Conservation (phyloP, 1,284 basidiomycete genomes). For the Boletus semigastroideus region DNA sequence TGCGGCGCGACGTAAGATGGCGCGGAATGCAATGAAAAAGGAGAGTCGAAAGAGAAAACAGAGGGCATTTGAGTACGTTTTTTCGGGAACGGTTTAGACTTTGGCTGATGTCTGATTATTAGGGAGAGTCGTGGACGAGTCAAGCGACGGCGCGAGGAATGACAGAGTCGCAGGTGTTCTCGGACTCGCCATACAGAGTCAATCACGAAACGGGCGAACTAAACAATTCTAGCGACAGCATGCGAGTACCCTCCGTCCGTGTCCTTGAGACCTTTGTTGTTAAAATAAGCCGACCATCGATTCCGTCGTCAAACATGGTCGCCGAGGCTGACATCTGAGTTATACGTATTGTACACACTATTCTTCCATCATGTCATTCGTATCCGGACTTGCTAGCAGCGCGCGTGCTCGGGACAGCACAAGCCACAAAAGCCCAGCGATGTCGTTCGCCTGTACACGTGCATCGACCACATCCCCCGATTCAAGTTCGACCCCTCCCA, state of each 20-base stretch:
- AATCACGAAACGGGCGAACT: too few species aligned
- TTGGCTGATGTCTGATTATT: neutral
- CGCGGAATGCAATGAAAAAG: slow-evolving; percentile 70
- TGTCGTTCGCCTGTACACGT: slow-evolving; percentile 68
- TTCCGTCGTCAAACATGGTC: too few species aligned
- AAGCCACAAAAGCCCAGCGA: slow-evolving; percentile 66
- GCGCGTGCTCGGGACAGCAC: slow-evolving; percentile 49
- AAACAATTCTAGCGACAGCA: too few species aligned
- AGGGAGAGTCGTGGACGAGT: slow-evolving; percentile 42
- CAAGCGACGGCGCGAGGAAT: slow-evolving; percentile 38
- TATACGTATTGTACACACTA: neutral
- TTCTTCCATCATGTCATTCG: neutral
- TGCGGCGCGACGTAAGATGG: slow-evolving; percentile 73
- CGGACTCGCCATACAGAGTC: too few species aligned
- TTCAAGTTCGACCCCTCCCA: slow-evolving; percentile 52
- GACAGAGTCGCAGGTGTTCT: too few species aligned
- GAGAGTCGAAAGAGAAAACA: slow-evolving; percentile 82
- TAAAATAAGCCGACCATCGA: too few species aligned
- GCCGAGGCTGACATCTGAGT: too few species aligned
- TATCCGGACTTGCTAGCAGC: neutral
- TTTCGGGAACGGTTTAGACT: neutral
- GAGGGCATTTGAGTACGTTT: slow-evolving; percentile 54
- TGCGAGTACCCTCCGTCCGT: too few species aligned
- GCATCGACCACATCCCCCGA: slow-evolving; percentile 60
- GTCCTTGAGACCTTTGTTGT: too few species aligned